Conservation (phyloP, 1,139 yeast genomes). For the Hyphopichia wangnamkhiaoensis region DNA sequence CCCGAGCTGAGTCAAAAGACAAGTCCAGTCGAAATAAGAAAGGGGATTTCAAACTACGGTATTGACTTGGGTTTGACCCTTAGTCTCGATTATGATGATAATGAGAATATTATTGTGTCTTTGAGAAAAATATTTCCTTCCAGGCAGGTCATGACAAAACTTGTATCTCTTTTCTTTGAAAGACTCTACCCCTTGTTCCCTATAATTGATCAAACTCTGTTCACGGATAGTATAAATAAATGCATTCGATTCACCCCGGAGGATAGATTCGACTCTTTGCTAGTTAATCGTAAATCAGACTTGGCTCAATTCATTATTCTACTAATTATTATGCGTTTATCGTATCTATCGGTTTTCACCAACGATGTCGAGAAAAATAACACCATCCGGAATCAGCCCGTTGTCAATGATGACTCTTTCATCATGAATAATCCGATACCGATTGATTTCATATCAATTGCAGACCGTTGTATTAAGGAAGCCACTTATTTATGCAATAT, state of each 20-base stretch:
- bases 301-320: conserved; percentile 22
- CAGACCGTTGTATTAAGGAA: conserved; percentile 36
- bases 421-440: conserved; percentile 25
- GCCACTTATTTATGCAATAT: conserved; percentile 39
- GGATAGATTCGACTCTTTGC: conserved; percentile 13
- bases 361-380: conserved; percentile 8
- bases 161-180: conserved; percentile 27
- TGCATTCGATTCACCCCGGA: not conserved
- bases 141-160: conserved; percentile 26
- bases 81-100: not conserved
- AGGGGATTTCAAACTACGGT: not conserved
- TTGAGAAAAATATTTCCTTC: conserved; percentile 21
- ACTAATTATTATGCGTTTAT: conserved; percentile 21
- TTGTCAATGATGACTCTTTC: not conserved
- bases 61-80: not conserved
- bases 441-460: conserved; percentile 29
- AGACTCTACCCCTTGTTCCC: conserved; percentile 31
- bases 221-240: conserved; percentile 8
- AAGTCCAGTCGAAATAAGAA: not conserved
- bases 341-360: conserved; percentile 23
- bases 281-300: conserved; percentile 20
- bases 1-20: not conserved
- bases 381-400: not conserved
- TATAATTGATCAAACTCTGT: conserved; percentile 29
- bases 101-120: not conserved